These are phyloP conservation scores for Aureoboletus auriporus DNA, from an alignment of 768 basidiomycete genomes.

Conservation along the genomic window DNA sequence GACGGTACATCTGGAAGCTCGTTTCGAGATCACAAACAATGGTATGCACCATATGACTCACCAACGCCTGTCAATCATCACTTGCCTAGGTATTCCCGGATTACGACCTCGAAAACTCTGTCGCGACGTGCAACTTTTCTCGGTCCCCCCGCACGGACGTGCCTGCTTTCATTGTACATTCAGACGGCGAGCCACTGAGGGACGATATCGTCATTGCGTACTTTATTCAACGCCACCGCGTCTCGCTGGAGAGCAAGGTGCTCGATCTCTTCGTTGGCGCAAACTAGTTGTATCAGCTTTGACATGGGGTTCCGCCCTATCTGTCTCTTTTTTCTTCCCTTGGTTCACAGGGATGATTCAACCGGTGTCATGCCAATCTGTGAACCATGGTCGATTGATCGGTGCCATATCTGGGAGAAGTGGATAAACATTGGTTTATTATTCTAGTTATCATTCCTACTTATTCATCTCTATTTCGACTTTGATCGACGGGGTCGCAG, in stretches of 20 bases:
- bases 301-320: too few species aligned
- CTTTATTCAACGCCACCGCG: conserved; percentile 24
- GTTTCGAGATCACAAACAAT: conserved; percentile 21
- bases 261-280: conserved; percentile 25
- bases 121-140: conserved; percentile 22
- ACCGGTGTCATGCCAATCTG: too few species aligned
- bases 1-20: conserved; percentile 25
- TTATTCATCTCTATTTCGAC: too few species aligned
- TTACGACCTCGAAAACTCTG: conserved; percentile 18
- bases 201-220: conserved; percentile 30
- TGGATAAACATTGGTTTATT: too few species aligned
- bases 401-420: too few species aligned
- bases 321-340: background rate
- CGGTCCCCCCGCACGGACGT: background rate
- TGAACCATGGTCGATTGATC: too few species aligned
- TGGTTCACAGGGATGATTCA: background rate
- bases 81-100: conserved; percentile 18
- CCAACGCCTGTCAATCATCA: too few species aligned
- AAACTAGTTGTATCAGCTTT: conserved; percentile 1
- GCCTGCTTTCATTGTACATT: conserved; percentile 22
- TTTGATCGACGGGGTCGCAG: too few species aligned
- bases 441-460: too few species aligned
- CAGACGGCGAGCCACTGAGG: conserved; percentile 21
- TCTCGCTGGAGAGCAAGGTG: conserved; percentile 20
- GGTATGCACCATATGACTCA: conserved; percentile 5